These are phyloP conservation scores for Tillandsia fasciculata DNA, from an alignment of 176 grass and related monocot genomes.

Conservation along the genomic window DNA sequence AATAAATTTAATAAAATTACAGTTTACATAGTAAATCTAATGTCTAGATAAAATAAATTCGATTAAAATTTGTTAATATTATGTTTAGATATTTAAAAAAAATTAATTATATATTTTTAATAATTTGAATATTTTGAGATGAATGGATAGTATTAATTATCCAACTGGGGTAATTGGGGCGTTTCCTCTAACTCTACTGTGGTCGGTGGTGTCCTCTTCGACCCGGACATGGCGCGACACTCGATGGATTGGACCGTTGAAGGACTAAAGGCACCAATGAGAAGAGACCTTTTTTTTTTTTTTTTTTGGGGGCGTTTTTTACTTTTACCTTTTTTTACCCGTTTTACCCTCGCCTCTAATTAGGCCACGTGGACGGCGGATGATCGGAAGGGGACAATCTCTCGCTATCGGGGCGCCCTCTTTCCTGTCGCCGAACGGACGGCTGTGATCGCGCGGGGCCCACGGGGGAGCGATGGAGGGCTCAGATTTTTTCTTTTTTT, in stretches of 20 bases:
- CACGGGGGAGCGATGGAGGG: background rate
- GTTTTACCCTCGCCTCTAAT: background rate
- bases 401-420: background rate
- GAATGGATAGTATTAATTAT: background rate
- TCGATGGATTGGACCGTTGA: slow-evolving; percentile 3
- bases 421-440: background rate
- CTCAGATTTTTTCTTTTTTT: background rate
- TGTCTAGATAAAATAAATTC: no score
- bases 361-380: background rate
- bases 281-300: background rate
- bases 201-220: slow-evolving; percentile 7
- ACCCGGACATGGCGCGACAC: slow-evolving; percentile 19
- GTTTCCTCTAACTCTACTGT: background rate
- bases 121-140: no score
- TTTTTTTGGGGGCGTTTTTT: background rate
- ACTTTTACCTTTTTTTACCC: background rate
- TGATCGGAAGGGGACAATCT: background rate
- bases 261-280: background rate
- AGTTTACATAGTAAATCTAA: no score
- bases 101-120: no score
- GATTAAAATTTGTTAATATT: no score
- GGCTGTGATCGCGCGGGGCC: background rate
- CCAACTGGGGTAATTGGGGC: background rate
- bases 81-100: no score
- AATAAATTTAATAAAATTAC: no score